Evolutionary conservation across 106 monocot species (phyloP).

Genomic region (Platanthera zijinensis): DNA sequence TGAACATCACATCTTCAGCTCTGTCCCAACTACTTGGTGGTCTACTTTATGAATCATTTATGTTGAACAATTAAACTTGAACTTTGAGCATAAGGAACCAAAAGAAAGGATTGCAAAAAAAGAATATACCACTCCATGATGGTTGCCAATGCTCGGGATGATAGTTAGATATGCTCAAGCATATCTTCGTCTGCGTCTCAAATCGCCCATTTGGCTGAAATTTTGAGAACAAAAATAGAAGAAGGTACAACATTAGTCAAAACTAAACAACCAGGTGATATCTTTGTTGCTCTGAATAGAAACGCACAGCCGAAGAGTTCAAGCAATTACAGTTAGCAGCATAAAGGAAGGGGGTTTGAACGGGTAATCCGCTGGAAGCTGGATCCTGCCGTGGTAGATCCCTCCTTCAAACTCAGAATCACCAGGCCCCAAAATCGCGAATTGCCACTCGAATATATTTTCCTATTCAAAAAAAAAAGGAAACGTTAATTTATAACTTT

Average conservation of each 20-base stretch:
- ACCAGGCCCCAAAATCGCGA: slow-evolving; percentile 75
- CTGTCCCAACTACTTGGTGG: background rate
- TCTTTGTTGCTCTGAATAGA: background rate
- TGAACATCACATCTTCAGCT: background rate
- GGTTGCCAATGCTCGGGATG: slow-evolving; percentile 99
- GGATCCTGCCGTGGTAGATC: slow-evolving; percentile 94
- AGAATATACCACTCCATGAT: slow-evolving; percentile 84
- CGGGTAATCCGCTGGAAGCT: slow-evolving; percentile 83
- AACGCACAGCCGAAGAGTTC: background rate
- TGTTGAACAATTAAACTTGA: background rate
- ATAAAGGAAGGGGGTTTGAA: slow-evolving; percentile 91
- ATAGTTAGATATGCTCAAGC: slow-evolving; percentile 95
- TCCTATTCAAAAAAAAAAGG: slow-evolving; percentile 33
- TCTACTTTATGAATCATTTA: background rate
- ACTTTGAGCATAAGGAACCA: background rate
- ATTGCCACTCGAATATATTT: slow-evolving; percentile 98
- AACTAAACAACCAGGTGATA: slow-evolving; percentile 1
- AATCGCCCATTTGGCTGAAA: slow-evolving; percentile 95
- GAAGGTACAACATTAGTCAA: slow-evolving; percentile 4
- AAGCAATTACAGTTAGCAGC: slow-evolving; percentile 58
- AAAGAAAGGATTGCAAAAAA: background rate
- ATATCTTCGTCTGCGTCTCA: slow-evolving; percentile 94
- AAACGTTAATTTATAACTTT: background rate
- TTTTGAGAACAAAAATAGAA: background rate
- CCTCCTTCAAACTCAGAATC: slow-evolving; percentile 96